Evolutionary conservation across 495 filamentous ascomycete species (phyloP).

Genomic region (Hypoxylon intermedium): DNA sequence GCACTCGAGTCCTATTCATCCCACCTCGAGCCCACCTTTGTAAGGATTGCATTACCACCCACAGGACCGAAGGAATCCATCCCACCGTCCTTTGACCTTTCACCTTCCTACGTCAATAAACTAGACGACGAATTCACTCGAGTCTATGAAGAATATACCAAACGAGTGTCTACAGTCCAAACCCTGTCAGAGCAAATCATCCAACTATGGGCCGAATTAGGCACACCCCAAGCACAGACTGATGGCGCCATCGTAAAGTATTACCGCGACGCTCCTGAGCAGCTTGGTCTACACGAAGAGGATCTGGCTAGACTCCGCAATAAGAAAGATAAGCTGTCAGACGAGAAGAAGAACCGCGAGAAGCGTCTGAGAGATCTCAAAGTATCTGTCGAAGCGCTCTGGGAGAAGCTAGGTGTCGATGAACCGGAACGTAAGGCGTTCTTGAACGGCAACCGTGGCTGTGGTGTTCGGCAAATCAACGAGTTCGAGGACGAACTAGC

Average conservation of each 20-base stretch:
- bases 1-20: slow-evolving; percentile 94
- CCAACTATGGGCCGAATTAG: slow-evolving; percentile 92
- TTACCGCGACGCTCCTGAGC: slow-evolving; percentile 88
- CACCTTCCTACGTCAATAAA: slow-evolving; percentile 81
- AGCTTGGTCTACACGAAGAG: slow-evolving; percentile 86
- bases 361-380: slow-evolving; percentile 79
- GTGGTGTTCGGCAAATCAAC: slow-evolving; percentile 85
- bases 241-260: slow-evolving; percentile 84
- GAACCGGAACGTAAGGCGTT: slow-evolving; percentile 83
- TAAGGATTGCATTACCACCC: slow-evolving; percentile 82
- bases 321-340: slow-evolving; percentile 82
- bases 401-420: slow-evolving; percentile 86
- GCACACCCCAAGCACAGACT: slow-evolving; percentile 90
- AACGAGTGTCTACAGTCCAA: slow-evolving; percentile 77
- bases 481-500: slow-evolving; percentile 90
- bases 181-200: slow-evolving; percentile 82
- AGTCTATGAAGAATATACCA: slow-evolving; percentile 93
- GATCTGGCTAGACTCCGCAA: slow-evolving; percentile 75
- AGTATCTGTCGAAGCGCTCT: slow-evolving; percentile 76
- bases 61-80: slow-evolving; percentile 76
- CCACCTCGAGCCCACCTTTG: slow-evolving; percentile 86
- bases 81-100: slow-evolving; percentile 84
- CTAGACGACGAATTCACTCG: slow-evolving; percentile 90
- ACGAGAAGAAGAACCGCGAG: slow-evolving; percentile 92
- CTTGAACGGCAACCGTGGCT: slow-evolving; percentile 71